Evolutionary conservation across 345 rosid species (phyloP).

Genomic region (Lepidium sativum): DNA sequence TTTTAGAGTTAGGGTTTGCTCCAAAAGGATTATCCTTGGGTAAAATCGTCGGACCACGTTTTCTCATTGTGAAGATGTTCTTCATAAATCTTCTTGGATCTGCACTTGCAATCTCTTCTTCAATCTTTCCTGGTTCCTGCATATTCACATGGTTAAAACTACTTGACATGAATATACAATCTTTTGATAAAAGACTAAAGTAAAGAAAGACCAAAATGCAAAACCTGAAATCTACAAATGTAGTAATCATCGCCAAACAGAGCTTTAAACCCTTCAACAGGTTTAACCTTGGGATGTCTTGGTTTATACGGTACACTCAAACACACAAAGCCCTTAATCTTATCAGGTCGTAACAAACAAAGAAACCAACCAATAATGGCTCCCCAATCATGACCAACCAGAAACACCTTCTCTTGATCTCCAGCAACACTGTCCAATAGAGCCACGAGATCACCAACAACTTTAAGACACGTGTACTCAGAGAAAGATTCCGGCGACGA

Average conservation of each 20-base stretch:
- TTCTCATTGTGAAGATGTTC: conserved; percentile 32
- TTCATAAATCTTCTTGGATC: conserved; percentile 35
- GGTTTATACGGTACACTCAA: conserved; percentile 65
- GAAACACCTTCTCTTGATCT: conserved; percentile 48
- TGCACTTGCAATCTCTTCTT: conserved; percentile 36
- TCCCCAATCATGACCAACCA: conserved; percentile 84
- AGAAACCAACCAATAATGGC: conserved; percentile 67
- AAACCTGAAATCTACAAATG: conserved; percentile 82
- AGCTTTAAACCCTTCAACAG: conserved; percentile 43
- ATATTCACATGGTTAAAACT: not conserved
- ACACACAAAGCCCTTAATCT: conserved; percentile 50
- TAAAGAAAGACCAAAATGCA: not conserved
- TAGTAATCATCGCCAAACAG: conserved; percentile 76
- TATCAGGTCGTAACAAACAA: conserved; percentile 64
- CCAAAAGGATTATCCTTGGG: conserved; percentile 40
- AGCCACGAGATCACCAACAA: conserved; percentile 55
- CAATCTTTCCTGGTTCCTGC: conserved; percentile 55
- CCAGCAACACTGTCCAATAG: conserved; percentile 50
- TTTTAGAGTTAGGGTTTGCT: not conserved
- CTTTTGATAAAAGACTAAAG: not conserved
- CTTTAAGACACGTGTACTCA: conserved; percentile 47
- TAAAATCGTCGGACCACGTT: conserved; percentile 43
- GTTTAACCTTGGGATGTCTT: conserved; percentile 48
- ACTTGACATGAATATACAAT: not conserved
- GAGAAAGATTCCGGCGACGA: conserved; percentile 39